Conservation (phyloP, 352 stramenopile genomes). For the Blastocystis sp. region DNA sequence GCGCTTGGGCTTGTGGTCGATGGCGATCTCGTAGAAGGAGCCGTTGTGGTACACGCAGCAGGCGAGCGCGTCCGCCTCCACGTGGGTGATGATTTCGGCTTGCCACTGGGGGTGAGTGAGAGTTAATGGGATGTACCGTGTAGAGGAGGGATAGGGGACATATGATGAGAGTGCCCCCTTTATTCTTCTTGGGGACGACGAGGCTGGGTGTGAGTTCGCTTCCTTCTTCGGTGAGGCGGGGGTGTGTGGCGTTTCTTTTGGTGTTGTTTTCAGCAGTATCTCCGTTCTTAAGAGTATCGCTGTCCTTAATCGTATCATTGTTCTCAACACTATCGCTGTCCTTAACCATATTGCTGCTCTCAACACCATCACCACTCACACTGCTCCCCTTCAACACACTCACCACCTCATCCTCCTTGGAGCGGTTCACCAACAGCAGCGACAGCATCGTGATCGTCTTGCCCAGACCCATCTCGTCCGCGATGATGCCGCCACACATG, state of each 20-base stretch:
- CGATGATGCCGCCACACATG: constrained; percentile 83
- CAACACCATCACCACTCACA: too few species aligned
- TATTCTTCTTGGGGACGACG: constrained; percentile 1
- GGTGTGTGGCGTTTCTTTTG: constrained; percentile 74
- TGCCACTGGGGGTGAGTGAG: constrained; percentile 16
- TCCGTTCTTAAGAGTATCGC: background rate
- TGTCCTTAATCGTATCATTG: too few species aligned
- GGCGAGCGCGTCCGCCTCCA: background rate
- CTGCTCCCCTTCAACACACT: too few species aligned
- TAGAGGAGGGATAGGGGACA: constrained; percentile 85
- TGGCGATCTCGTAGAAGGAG: constrained; percentile 6
- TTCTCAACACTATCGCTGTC: too few species aligned
- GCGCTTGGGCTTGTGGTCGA: background rate
- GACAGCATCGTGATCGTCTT: constrained; percentile 83
- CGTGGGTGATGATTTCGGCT: constrained; percentile 47
- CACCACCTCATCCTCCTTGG: constrained; percentile 77
- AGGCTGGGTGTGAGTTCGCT: background rate
- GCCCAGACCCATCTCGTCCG: constrained; percentile 88
- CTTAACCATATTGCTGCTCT: too few species aligned
- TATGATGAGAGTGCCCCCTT: constrained; percentile 82
- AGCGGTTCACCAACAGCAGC: constrained; percentile 72
- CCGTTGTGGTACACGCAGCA: constrained; percentile 69
- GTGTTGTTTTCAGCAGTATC: constrained; percentile 79
- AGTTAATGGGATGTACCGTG: constrained; percentile 75
- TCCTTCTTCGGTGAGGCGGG: constrained; percentile 79